phyloP scores from a whole-genome alignment of 192 early-diverging fungal species.

The Chytriomyces hyalinus region DNA sequence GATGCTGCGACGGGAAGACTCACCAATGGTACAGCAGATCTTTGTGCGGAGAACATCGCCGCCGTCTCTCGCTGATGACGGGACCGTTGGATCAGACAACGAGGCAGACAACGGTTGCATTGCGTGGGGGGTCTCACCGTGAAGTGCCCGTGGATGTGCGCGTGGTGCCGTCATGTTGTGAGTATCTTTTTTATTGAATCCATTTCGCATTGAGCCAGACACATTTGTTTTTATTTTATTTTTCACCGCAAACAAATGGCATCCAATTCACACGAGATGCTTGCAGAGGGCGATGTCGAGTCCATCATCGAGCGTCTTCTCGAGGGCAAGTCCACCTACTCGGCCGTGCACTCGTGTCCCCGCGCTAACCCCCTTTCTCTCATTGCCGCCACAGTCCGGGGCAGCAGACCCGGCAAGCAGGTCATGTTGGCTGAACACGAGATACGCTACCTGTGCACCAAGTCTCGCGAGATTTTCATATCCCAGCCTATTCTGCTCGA shows the following conservation, averaged over 20 bases:
- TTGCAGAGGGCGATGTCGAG: conserved; percentile 75
- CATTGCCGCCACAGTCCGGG: conserved; percentile 72
- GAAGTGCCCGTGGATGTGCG: not conserved
- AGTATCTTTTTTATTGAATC: not conserved
- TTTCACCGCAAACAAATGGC: not conserved
- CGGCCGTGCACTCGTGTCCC: not conserved
- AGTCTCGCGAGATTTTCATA: conserved; percentile 93
- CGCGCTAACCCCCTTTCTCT: not conserved
- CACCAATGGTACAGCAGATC: conserved; percentile 33
- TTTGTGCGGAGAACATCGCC: conserved; percentile 28
- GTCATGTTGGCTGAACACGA: conserved; percentile 93
- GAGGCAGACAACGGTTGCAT: not conserved
- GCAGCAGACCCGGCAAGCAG: conserved; percentile 94
- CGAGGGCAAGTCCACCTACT: conserved; percentile 72
- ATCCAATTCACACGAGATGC: not conserved
- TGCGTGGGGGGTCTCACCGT: no score
- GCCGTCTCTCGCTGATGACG: conserved; percentile 9
- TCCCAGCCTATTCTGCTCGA: conserved; percentile 91
- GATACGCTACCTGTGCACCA: conserved; percentile 92
- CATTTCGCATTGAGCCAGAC: not conserved
- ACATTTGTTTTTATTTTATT: not conserved
- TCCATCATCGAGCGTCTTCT: conserved; percentile 87
- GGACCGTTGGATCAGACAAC: no score
- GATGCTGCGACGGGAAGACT: not conserved
- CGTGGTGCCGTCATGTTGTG: not conserved